Conservation (phyloP, 441 rosid species). For the Biscutella laevigata region DNA sequence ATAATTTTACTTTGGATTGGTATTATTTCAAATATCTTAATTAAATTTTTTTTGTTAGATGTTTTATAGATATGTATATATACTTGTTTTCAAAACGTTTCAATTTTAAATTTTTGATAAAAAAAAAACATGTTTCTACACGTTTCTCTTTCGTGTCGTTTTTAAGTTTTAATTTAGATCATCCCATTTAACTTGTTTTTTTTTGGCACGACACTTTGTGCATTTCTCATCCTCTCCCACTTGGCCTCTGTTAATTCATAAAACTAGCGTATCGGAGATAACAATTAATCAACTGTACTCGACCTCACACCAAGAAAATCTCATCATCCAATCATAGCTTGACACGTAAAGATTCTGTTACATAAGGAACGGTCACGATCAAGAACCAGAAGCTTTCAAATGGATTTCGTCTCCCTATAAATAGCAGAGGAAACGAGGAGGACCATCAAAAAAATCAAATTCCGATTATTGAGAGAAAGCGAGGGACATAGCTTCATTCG, state of each 20-base stretch:
- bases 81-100: no score
- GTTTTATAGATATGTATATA: no score
- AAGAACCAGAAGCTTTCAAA: neutral
- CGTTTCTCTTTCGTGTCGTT: no score
- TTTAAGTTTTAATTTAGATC: no score
- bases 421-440: neutral
- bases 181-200: no score
- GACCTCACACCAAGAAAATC: neutral
- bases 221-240: conserved; percentile 6
- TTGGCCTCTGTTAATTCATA: neutral
- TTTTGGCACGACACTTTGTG: neutral
- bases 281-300: conserved; percentile 4
- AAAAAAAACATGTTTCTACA: no score
- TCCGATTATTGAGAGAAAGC: neutral
- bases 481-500: conserved; percentile 4
- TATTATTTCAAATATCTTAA: no score
- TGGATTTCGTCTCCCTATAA: conserved; percentile 9
- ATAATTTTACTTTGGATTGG: no score
- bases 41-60: no score
- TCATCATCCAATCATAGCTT: neutral
- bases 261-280: neutral
- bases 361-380: neutral
- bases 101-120: no score
- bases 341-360: neutral
- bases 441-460: neutral